These are phyloP conservation scores for Dothideomycetidae sp. DNA, from an alignment of 2,329 filamentous ascomycete species.

Conservation along the genomic window DNA sequence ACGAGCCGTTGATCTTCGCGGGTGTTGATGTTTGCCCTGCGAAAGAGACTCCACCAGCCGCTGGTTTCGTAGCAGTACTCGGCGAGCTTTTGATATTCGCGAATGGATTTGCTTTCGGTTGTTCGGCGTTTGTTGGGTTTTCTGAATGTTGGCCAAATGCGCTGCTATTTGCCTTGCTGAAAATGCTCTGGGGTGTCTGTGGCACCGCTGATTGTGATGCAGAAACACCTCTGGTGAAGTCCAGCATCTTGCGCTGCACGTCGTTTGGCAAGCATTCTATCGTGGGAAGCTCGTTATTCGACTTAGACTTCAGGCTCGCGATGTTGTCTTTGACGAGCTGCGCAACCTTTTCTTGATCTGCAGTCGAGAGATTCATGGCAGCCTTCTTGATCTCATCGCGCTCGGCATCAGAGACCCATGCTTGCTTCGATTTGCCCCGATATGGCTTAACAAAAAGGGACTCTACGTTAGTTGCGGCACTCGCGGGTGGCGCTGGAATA, in stretches of 20 bases:
- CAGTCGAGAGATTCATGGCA: conserved; percentile 6
- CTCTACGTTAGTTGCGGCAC: background rate
- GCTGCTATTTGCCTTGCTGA: conserved; percentile 1
- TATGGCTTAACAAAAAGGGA: conserved; percentile 6
- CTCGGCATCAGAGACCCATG: conserved; percentile 11
- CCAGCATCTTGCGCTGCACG: conserved; percentile 11
- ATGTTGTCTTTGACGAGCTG: conserved; percentile 11
- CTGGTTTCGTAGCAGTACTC: background rate
- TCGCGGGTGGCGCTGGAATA: background rate
- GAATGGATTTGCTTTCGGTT: conserved; percentile 6
- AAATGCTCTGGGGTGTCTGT: conserved; percentile 1
- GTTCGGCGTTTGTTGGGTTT: background rate
- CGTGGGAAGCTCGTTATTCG: background rate
- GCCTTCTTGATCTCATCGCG: conserved; percentile 10
- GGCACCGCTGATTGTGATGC: conserved; percentile 1
- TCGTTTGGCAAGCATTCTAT: conserved; percentile 7
- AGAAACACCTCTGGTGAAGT: conserved; percentile 8
- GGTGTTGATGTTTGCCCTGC: background rate
- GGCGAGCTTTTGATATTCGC: conserved; percentile 8
- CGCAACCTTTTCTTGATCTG: conserved; percentile 8
- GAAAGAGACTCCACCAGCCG: conserved; percentile 1
- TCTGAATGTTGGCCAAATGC: background rate
- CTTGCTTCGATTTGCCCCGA: conserved; percentile 3
- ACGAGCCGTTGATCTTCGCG: background rate
- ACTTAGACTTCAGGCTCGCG: background rate